Evolutionary conservation across 2,329 filamentous ascomycete species (phyloP).

Genomic region (Ophiostoma piceae): DNA sequence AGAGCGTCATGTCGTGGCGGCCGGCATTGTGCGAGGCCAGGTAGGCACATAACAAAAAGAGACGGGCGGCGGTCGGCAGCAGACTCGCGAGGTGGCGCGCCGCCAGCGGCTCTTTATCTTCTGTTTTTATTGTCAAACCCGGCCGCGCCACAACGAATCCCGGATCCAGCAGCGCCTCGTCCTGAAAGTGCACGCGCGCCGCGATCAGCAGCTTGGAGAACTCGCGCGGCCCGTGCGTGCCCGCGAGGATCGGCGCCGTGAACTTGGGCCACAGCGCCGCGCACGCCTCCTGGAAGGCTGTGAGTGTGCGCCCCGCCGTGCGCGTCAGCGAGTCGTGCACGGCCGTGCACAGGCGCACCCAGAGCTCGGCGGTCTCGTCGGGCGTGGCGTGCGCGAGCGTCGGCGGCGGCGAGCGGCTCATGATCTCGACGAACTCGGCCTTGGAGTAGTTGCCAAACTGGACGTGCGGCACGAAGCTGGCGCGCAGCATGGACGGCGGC

Average conservation of each 20-base stretch:
- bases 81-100: slow-evolving; percentile 43
- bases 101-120: slow-evolving; percentile 34
- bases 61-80: slow-evolving; percentile 67
- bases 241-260: slow-evolving; percentile 67
- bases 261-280: slow-evolving; percentile 79
- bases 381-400: slow-evolving; percentile 44
- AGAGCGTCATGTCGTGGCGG: slow-evolving; percentile 66
- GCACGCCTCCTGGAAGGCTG: slow-evolving; percentile 65
- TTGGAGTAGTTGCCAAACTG: slow-evolving; percentile 83
- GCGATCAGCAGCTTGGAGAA: slow-evolving; percentile 78
- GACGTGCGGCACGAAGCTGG: slow-evolving; percentile 66
- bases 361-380: slow-evolving; percentile 61
- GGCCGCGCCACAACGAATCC: slow-evolving; percentile 44
- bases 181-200: slow-evolving; percentile 63
- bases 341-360: slow-evolving; percentile 73
- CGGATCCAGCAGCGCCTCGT: slow-evolving; percentile 64
- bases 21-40: slow-evolving; percentile 75
- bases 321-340: slow-evolving; percentile 83
- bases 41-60: slow-evolving; percentile 71
- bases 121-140: background rate
- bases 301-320: slow-evolving; percentile 72
- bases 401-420: slow-evolving; percentile 50
- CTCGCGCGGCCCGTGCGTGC: slow-evolving; percentile 69
- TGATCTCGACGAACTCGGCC: slow-evolving; percentile 69
- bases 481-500: slow-evolving; percentile 62